phyloP scores from a whole-genome alignment of 257 asterid species.

The Knoxia roxburghii region DNA sequence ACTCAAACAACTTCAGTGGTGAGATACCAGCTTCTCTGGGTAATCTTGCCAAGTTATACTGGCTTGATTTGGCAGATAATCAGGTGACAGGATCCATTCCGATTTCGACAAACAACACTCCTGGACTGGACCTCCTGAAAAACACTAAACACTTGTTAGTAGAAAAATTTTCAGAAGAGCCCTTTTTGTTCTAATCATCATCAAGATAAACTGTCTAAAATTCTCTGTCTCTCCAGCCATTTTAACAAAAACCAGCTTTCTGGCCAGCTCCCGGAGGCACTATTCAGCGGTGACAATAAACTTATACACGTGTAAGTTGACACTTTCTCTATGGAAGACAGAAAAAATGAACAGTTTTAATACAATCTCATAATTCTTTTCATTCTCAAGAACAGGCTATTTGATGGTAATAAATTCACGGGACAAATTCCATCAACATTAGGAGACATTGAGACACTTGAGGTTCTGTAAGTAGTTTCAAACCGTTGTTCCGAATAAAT shows the following conservation, averaged over 20 bases:
- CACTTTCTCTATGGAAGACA: not conserved
- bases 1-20: constrained; percentile 84
- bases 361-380: not conserved
- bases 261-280: constrained; percentile 58
- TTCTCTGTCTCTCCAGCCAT: constrained; percentile 56
- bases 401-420: constrained; percentile 64
- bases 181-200: not conserved
- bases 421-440: constrained; percentile 73
- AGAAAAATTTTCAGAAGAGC: not conserved
- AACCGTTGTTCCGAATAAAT: constrained; percentile 4
- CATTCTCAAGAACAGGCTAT: constrained; percentile 36
- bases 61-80: constrained; percentile 93
- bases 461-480: constrained; percentile 83
- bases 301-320: constrained; percentile 76
- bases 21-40: constrained; percentile 85
- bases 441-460: constrained; percentile 68
- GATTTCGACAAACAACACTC: constrained; percentile 51
- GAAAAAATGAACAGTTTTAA: not conserved
- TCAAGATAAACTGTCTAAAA: constrained; percentile 22
- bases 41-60: constrained; percentile 70
- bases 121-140: constrained; percentile 81
- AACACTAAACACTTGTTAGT: constrained; percentile 95
- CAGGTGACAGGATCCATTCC: constrained; percentile 77
- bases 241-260: constrained; percentile 87
- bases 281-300: constrained; percentile 66